phyloP scores from a whole-genome alignment of 2,329 filamentous ascomycete species.

The Geosmithia flava region DNA sequence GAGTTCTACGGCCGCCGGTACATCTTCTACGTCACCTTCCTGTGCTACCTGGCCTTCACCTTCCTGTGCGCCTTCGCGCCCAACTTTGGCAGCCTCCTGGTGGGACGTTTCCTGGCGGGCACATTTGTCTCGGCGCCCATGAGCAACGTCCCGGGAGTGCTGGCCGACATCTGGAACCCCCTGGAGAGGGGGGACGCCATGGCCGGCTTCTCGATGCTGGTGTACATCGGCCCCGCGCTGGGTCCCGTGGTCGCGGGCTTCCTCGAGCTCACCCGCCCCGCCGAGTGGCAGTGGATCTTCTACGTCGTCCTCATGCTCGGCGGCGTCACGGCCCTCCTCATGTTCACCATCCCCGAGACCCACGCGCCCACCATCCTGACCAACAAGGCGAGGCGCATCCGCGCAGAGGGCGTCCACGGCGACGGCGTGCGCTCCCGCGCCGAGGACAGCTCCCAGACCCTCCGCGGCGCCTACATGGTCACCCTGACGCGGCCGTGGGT shows the following conservation, averaged over 20 bases:
- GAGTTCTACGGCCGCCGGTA: slow-evolving; percentile 44
- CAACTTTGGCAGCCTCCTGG: slow-evolving; percentile 37
- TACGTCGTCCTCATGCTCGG: slow-evolving; percentile 33
- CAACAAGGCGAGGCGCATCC: slow-evolving; percentile 39
- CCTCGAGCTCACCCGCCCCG: slow-evolving; percentile 33
- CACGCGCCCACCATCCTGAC: slow-evolving; percentile 35
- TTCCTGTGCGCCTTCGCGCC: slow-evolving; percentile 41
- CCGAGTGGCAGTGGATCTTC: slow-evolving; percentile 39
- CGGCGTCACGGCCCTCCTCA: slow-evolving; percentile 23
- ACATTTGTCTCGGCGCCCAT: slow-evolving; percentile 39
- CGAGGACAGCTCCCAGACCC: slow-evolving; percentile 23
- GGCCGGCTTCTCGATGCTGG: slow-evolving; percentile 38
- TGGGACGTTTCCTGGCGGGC: slow-evolving; percentile 42
- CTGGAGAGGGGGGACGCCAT: slow-evolving; percentile 39
- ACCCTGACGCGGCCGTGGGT: slow-evolving; percentile 40
- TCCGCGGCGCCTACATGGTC: slow-evolving; percentile 33
- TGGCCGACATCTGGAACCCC: slow-evolving; percentile 41
- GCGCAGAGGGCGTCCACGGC: slow-evolving; percentile 31
- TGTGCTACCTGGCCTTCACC: slow-evolving; percentile 34
- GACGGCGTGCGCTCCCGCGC: slow-evolving; percentile 36
- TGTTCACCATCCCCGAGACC: slow-evolving; percentile 49
- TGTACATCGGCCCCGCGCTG: slow-evolving; percentile 39
- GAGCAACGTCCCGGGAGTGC: slow-evolving; percentile 35
- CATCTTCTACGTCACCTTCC: slow-evolving; percentile 38
- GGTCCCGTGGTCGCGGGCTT: slow-evolving; percentile 45